A percentile compares a stretch with the other conserved stretches of the same genome.
These are phyloP conservation scores for Fusarium devonianum DNA, from an alignment of 2,329 filamentous ascomycete species.

Conservation along the genomic window DNA sequence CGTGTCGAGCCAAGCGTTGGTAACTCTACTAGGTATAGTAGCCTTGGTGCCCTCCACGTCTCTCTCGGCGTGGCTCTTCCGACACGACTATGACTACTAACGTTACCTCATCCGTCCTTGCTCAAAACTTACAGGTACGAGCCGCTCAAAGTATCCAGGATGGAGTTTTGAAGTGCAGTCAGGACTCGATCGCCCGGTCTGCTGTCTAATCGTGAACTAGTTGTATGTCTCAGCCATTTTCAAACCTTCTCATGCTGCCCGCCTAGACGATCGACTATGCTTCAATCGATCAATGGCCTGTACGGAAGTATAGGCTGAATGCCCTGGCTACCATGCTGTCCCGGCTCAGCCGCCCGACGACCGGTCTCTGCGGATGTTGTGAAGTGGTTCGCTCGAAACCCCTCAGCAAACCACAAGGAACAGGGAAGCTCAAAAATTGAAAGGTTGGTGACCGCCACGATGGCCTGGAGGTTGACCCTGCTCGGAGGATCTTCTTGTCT, in stretches of 20 bases:
- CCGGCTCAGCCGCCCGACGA: slow-evolving; percentile 8
- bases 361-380: slow-evolving; percentile 2
- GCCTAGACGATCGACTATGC: slow-evolving; percentile 5
- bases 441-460: not conserved
- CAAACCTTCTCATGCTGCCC: slow-evolving; percentile 9
- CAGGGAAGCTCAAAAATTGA: slow-evolving; percentile 10
- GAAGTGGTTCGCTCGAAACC: slow-evolving; percentile 14
- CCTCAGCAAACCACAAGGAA: slow-evolving; percentile 27
- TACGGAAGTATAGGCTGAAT: slow-evolving; percentile 34
- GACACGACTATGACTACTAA: no score
- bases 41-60: no score
- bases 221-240: slow-evolving; percentile 19
- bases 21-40: no score
- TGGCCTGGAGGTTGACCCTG: not conserved
- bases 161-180: not conserved
- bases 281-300: no score
- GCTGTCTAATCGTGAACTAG: slow-evolving; percentile 12
- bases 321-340: not conserved
- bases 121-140: slow-evolving; percentile 5
- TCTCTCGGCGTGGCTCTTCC: slow-evolving; percentile 15
- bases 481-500: slow-evolving; percentile 6
- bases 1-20: slow-evolving; percentile 8
- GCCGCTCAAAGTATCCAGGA: slow-evolving; percentile 1
- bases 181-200: slow-evolving; percentile 11
- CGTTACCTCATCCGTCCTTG: no score